These are phyloP conservation scores for Filobasidium uniguttulatum DNA, from an alignment of 1,284 basidiomycete genomes.

Conservation along the genomic window DNA sequence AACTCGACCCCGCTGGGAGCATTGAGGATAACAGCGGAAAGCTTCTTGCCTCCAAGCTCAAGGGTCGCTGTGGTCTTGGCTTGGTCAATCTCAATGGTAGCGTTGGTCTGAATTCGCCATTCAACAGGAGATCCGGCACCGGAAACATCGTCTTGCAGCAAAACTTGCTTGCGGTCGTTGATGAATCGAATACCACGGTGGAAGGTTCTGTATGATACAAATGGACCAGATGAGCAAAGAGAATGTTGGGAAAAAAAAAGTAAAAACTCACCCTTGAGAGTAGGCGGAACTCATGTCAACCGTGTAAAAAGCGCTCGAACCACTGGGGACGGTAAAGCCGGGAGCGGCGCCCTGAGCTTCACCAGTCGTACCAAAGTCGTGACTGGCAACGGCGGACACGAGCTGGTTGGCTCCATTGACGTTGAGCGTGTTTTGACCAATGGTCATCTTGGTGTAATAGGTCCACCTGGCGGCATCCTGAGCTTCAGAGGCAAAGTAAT, in stretches of 20 bases:
- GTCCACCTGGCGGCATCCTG: slow-evolving; percentile 63
- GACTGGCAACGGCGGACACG: slow-evolving; percentile 50
- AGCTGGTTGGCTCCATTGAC: slow-evolving; percentile 69
- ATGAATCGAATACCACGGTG: slow-evolving; percentile 76
- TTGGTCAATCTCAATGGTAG: slow-evolving; percentile 33
- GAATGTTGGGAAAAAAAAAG: background rate
- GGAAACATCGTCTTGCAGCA: slow-evolving; percentile 74
- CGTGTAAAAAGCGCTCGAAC: slow-evolving; percentile 72
- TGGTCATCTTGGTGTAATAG: slow-evolving; percentile 91
- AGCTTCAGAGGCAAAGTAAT: slow-evolving; percentile 52
- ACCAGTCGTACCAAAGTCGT: slow-evolving; percentile 45
- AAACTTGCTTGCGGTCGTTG: slow-evolving; percentile 78
- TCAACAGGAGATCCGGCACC: slow-evolving; percentile 44
- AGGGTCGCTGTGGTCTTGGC: slow-evolving; percentile 49
- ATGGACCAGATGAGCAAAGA: background rate
- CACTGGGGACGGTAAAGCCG: slow-evolving; percentile 43
- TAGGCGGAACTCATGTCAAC: slow-evolving; percentile 72
- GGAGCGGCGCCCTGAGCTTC: slow-evolving; percentile 64
- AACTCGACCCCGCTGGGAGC: slow-evolving; percentile 32
- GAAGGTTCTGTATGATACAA: slow-evolving; percentile 44
- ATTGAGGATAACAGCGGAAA: slow-evolving; percentile 44
- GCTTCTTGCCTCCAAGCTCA: slow-evolving; percentile 47
- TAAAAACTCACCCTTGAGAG: slow-evolving; percentile 37
- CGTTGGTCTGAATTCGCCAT: slow-evolving; percentile 91
- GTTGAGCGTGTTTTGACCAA: slow-evolving; percentile 90